Percentiles rank a stretch among this genome's conserved stretches.
Evolutionary conservation across 352 stramenopile genomes (phyloP).

Genomic region (Phytophthora macrochlamydospora): DNA sequence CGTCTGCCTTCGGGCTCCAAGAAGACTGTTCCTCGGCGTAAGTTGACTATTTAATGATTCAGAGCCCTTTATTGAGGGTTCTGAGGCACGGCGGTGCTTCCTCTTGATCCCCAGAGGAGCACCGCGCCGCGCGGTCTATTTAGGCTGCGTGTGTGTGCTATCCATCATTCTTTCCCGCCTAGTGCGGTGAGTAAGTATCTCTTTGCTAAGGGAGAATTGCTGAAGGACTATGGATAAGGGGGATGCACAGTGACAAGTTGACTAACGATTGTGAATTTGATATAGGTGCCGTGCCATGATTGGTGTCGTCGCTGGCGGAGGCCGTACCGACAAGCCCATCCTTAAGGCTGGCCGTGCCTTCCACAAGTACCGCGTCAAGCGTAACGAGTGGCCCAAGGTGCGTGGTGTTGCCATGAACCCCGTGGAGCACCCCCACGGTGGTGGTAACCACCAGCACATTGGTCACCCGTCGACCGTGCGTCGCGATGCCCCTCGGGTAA

Average conservation of each 20-base stretch:
- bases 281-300: slow-evolving; percentile 95
- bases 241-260: slow-evolving; percentile 19
- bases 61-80: slow-evolving; percentile 9
- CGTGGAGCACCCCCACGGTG: slow-evolving; percentile 99
- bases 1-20: slow-evolving; percentile 97
- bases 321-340: slow-evolving; percentile 99
- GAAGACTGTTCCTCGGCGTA: slow-evolving; percentile 95
- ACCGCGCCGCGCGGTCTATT: slow-evolving; percentile 28
- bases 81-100: slow-evolving; percentile 43
- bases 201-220: not conserved
- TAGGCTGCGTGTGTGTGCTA: slow-evolving; percentile 41
- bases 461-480: slow-evolving; percentile 98
- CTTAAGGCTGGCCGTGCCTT: slow-evolving; percentile 97
- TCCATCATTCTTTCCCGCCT: slow-evolving; percentile 58
- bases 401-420: slow-evolving; percentile 99
- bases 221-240: no score
- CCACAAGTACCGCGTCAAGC: slow-evolving; percentile 99
- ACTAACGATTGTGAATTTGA: slow-evolving; percentile 34
- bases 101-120: slow-evolving; percentile 11
- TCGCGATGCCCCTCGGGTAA: slow-evolving; percentile 94
- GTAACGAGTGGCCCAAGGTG: slow-evolving; percentile 99
- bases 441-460: slow-evolving; percentile 99
- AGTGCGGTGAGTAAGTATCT: slow-evolving; percentile 89
- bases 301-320: slow-evolving; percentile 97
- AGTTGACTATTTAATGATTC: slow-evolving; percentile 59